Evolutionary conservation across 208 protist genomes (phyloP).

Genomic region (Borovskyia barvae): DNA sequence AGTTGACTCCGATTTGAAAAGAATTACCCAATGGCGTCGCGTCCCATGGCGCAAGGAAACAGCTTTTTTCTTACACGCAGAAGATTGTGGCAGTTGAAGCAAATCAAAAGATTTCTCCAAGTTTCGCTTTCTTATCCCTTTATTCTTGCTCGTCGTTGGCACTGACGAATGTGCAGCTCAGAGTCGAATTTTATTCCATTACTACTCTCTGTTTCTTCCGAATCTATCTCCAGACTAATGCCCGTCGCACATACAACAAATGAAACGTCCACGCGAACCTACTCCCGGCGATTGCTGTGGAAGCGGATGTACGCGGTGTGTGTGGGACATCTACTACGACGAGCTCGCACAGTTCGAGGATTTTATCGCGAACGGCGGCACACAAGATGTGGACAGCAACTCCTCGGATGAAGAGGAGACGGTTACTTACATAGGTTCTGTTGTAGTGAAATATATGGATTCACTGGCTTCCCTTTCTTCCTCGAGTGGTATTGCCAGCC

Average conservation of each 20-base stretch:
- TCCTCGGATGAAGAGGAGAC: constrained; percentile 24
- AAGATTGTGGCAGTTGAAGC: too few species aligned
- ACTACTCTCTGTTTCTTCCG: background rate
- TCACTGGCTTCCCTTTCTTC: background rate
- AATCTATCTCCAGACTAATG: background rate
- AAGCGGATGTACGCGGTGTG: constrained; percentile 82
- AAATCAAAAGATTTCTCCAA: too few species aligned
- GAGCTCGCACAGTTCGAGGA: constrained; percentile 56
- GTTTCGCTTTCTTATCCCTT: too few species aligned
- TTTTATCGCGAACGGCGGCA: constrained; percentile 17
- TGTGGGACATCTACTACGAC: constrained; percentile 91
- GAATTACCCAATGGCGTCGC: too few species aligned
- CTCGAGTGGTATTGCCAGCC: background rate
- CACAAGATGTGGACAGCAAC: constrained; percentile 9
- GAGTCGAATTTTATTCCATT: too few species aligned
- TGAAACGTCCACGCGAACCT: constrained; percentile 63
- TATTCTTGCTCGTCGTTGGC: too few species aligned
- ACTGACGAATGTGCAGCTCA: too few species aligned
- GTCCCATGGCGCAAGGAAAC: too few species aligned
- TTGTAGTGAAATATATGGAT: constrained; percentile 64
- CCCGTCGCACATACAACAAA: background rate
- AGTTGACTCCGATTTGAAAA: too few species aligned
- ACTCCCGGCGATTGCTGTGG: constrained; percentile 80
- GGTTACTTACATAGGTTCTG: constrained; percentile 62
- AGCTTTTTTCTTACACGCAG: too few species aligned